Evolutionary conservation across 352 stramenopile species (phyloP).

Genomic region (Pythium aristosporum): DNA sequence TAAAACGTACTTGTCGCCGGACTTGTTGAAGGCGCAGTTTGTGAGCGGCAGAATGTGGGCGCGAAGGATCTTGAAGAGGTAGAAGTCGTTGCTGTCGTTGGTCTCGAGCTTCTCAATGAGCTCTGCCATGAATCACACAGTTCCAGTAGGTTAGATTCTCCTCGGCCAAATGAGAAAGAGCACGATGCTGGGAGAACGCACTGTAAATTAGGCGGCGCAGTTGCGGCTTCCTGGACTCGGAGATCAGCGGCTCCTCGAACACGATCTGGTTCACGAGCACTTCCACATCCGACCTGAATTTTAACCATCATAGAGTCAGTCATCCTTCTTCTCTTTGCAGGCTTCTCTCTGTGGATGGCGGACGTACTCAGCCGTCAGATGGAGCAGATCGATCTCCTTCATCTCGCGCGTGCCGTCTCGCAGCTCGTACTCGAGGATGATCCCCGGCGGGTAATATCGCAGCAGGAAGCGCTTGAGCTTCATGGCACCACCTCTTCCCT

Average conservation of each 20-base stretch:
- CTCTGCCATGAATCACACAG: slow-evolving; percentile 41
- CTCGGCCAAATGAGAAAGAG: too few relatives aligned
- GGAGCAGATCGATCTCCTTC: slow-evolving; percentile 95
- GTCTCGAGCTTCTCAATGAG: slow-evolving; percentile 95
- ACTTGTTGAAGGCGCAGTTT: slow-evolving; percentile 98
- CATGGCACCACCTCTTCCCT: too few relatives aligned
- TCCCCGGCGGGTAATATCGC: slow-evolving; percentile 94
- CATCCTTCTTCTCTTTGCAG: background rate
- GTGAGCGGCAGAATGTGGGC: slow-evolving; percentile 95
- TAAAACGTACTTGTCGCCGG: slow-evolving; percentile 85
- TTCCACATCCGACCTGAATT: slow-evolving; percentile 86
- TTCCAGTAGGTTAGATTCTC: background rate
- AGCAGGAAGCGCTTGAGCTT: slow-evolving; percentile 96
- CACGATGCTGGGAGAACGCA: slow-evolving; percentile 28
- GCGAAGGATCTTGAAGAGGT: slow-evolving; percentile 95
- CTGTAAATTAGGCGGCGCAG: slow-evolving; percentile 92
- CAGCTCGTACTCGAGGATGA: slow-evolving; percentile 96
- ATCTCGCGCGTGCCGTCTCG: slow-evolving; percentile 91
- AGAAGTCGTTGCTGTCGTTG: slow-evolving; percentile 95
- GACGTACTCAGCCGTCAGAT: slow-evolving; percentile 90
- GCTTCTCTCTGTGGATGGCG: background rate
- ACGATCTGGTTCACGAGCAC: slow-evolving; percentile 95
- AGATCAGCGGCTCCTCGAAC: slow-evolving; percentile 94
- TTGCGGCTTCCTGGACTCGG: slow-evolving; percentile 92
- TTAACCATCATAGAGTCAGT: background rate